Percentiles rank a stretch among this genome's conserved stretches.
Conservation (phyloP, 2,329 filamentous ascomycete species). For the Orbilia ellipsospora region DNA sequence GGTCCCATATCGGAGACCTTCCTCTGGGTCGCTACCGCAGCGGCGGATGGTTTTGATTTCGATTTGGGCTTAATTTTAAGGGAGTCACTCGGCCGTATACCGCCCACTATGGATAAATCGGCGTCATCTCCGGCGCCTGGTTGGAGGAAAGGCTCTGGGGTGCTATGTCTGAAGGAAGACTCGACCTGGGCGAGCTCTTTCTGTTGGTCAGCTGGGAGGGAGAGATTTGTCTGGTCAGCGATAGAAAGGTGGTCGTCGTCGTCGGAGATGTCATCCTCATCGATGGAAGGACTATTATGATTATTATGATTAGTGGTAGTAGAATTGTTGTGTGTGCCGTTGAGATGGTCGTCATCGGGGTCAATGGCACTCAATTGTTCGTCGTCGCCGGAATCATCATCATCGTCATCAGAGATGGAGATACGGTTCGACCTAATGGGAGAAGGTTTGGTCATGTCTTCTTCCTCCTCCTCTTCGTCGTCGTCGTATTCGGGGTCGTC, state of each 20-base stretch:
- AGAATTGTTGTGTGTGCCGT: not conserved
- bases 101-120: constrained; percentile 51
- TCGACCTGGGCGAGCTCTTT: constrained; percentile 51
- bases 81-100: constrained; percentile 41
- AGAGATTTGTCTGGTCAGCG: constrained; percentile 44
- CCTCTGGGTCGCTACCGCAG: constrained; percentile 10
- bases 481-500: constrained; percentile 4
- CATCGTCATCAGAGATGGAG: constrained; percentile 15
- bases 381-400: constrained; percentile 12
- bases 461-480: too few relatives aligned
- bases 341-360: constrained; percentile 26
- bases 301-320: constrained; percentile 27
- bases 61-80: not conserved
- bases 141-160: constrained; percentile 45
- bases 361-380: constrained; percentile 41
- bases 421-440: constrained; percentile 6
- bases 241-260: constrained; percentile 30
- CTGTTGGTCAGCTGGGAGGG: constrained; percentile 48
- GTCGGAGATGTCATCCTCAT: constrained; percentile 12
- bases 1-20: constrained; percentile 42
- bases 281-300: constrained; percentile 1
- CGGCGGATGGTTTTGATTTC: constrained; percentile 11
- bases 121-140: constrained; percentile 37
- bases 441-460: constrained; percentile 7
- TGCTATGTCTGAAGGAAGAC: constrained; percentile 47